Conservation (phyloP, 164 flowering plant species). For the Macadamia tetraphylla region DNA sequence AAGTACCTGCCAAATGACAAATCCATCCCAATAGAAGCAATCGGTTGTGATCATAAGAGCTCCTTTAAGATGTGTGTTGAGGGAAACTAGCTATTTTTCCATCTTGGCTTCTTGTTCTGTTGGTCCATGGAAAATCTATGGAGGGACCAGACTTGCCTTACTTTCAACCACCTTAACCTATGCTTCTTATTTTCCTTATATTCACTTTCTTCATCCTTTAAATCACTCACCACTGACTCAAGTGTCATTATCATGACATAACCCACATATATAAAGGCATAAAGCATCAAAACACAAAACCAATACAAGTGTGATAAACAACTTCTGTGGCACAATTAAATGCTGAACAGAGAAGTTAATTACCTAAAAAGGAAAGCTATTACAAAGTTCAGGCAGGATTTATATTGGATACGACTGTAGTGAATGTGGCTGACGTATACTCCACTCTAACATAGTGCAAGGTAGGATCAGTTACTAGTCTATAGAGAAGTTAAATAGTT, state of each 20-base stretch:
- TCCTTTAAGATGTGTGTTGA: not conserved
- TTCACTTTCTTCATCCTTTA: not conserved
- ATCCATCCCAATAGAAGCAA: not conserved
- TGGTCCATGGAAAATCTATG: not conserved
- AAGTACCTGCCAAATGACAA: not conserved
- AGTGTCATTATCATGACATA: no score
- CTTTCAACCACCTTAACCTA: not conserved
- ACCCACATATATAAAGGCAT: no score
- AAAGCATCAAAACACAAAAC: no score
- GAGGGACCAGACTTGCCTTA: not conserved
- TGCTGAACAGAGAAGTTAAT: not conserved
- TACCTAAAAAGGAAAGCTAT: constrained; percentile 55
- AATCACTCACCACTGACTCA: no score
- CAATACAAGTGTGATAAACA: no score
- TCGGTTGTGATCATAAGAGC: not conserved
- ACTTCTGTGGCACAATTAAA: no score
- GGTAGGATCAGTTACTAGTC: constrained; percentile 79
- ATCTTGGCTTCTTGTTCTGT: not conserved
- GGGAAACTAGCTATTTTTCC: not conserved
- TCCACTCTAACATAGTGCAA: constrained; percentile 63
- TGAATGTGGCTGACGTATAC: constrained; percentile 71
- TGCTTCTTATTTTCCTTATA: not conserved
- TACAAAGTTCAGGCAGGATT: constrained; percentile 66
- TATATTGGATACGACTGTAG: constrained; percentile 58
- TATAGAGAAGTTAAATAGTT: constrained; percentile 10